Evolutionary conservation across 192 early-diverging fungal species (phyloP).

Genomic region (Coemansia sp.): DNA sequence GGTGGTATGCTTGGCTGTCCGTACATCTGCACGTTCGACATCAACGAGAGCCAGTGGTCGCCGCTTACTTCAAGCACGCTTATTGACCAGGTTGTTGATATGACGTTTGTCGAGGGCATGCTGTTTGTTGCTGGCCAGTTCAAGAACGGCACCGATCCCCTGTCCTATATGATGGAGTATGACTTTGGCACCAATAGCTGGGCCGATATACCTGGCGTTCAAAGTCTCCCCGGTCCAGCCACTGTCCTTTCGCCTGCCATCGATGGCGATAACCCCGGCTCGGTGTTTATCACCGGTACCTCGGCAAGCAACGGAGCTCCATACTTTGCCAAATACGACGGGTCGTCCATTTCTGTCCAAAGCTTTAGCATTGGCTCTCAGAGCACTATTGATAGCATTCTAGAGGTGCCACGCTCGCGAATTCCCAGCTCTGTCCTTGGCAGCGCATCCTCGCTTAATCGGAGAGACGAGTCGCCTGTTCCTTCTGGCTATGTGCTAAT

Average conservation of each 20-base stretch:
- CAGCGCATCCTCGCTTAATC: slow-evolving; percentile 14
- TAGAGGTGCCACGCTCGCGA: slow-evolving; percentile 36
- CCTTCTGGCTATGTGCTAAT: slow-evolving; percentile 43
- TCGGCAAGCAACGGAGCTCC: slow-evolving; percentile 22
- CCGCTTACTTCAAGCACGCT: slow-evolving; percentile 38
- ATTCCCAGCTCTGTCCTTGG: slow-evolving; percentile 44
- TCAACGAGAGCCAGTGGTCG: slow-evolving; percentile 54
- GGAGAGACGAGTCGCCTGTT: slow-evolving; percentile 23
- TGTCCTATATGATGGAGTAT: slow-evolving; percentile 52
- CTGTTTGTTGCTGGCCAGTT: slow-evolving; percentile 60
- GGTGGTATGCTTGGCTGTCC: slow-evolving; percentile 42
- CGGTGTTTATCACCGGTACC: slow-evolving; percentile 41
- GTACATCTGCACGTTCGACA: slow-evolving; percentile 52
- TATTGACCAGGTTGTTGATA: slow-evolving; percentile 39
- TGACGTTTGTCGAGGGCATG: slow-evolving; percentile 39
- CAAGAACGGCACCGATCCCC: slow-evolving; percentile 50
- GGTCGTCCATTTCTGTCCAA: slow-evolving; percentile 36
- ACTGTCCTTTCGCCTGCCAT: slow-evolving; percentile 45
- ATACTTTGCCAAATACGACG: slow-evolving; percentile 60
- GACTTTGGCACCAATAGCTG: slow-evolving; percentile 54
- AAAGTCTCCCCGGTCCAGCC: slow-evolving; percentile 55
- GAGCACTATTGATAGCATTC: slow-evolving; percentile 31
- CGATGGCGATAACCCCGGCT: slow-evolving; percentile 14
- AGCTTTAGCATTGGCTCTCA: slow-evolving; percentile 27
- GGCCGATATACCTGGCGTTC: slow-evolving; percentile 45